Evolutionary conservation across 2,329 filamentous ascomycete genomes (phyloP).

Genomic region (Didymella segeticola): DNA sequence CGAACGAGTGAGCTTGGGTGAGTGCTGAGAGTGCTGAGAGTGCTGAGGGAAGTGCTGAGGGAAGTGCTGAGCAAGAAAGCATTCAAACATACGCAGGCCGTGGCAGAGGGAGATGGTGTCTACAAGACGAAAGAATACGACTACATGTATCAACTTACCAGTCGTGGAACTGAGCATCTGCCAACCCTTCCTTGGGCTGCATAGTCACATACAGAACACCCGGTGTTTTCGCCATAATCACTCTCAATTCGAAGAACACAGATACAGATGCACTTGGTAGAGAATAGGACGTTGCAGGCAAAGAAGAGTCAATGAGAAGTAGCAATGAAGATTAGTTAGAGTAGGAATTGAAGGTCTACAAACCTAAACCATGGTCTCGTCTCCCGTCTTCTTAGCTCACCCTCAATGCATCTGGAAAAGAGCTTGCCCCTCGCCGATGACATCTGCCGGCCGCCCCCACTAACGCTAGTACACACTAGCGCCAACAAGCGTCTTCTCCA

Average conservation of each 20-base stretch:
- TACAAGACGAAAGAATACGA: slow-evolving; percentile 26
- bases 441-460: slow-evolving; percentile 45
- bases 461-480: slow-evolving; percentile 26
- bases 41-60: no score
- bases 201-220: slow-evolving; percentile 88
- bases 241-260: not conserved
- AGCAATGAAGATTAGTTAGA: not conserved
- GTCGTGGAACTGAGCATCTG: slow-evolving; percentile 78
- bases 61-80: no score
- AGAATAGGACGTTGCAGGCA: not conserved
- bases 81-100: no score
- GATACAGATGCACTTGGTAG: not conserved
- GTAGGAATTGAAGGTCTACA: not conserved
- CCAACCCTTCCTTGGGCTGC: slow-evolving; percentile 73
- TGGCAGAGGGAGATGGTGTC: no score
- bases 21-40: no score
- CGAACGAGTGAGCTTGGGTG: slow-evolving; percentile 44
- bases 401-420: slow-evolving; percentile 15
- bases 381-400: no score
- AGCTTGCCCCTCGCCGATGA: slow-evolving; percentile 34
- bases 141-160: slow-evolving; percentile 43
- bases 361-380: no score
- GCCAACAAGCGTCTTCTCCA: not conserved
- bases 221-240: slow-evolving; percentile 53
- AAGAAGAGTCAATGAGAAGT: not conserved